Conservation (phyloP, 2,329 filamentous ascomycete species). For the Colletotrichum sp. region DNA sequence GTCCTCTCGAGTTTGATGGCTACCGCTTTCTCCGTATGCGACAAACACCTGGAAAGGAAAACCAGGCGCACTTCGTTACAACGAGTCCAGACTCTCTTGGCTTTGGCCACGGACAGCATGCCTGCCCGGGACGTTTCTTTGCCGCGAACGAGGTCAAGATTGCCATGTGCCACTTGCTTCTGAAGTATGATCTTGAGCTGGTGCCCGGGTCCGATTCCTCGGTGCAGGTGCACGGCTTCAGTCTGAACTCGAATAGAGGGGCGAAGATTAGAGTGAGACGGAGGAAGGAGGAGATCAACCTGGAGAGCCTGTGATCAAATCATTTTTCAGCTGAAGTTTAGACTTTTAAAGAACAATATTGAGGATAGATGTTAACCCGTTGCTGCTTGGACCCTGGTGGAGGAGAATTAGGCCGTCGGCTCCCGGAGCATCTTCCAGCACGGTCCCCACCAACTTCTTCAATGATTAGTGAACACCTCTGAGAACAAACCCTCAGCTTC, state of each 20-base stretch:
- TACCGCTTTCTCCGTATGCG: not conserved
- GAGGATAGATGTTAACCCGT: not conserved
- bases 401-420: not conserved
- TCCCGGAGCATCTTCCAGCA: not conserved
- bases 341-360: not conserved
- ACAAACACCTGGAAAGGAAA: not conserved
- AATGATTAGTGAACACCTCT: not conserved
- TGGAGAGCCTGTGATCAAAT: not conserved
- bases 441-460: not conserved
- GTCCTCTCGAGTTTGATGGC: not conserved
- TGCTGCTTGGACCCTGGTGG: not conserved
- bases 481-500: not conserved
- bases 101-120: constrained; percentile 41
- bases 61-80: constrained; percentile 42
- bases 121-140: constrained; percentile 34
- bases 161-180: constrained; percentile 41
- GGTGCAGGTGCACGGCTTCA: not conserved
- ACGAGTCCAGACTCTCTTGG: constrained; percentile 38
- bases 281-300: not conserved
- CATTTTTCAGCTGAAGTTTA: not conserved
- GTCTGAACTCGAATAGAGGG: not conserved
- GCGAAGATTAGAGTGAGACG: not conserved
- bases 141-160: constrained; percentile 49
- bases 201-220: not conserved
- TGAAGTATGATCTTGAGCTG: constrained; percentile 38